These are phyloP conservation scores for Tuber aestivum DNA, from an alignment of 495 filamentous ascomycete species.

Conservation along the genomic window DNA sequence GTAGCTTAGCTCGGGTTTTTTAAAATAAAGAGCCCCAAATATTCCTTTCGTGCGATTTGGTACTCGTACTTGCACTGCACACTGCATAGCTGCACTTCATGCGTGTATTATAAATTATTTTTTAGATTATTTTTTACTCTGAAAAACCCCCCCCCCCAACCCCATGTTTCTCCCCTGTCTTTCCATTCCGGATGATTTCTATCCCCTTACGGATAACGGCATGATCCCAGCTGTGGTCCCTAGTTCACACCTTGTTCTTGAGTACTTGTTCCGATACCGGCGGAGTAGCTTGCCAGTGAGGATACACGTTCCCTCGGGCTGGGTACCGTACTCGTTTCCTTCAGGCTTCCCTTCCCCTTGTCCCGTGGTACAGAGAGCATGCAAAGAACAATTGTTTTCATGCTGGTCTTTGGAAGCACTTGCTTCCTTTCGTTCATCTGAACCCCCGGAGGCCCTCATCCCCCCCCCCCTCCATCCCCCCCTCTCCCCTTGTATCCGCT, in stretches of 20 bases:
- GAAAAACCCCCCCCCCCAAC: background rate
- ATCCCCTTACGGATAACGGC: background rate
- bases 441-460: background rate
- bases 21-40: background rate
- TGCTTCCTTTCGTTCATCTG: slow-evolving; percentile 3
- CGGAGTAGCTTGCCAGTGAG: background rate
- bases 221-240: slow-evolving; percentile 1
- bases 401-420: background rate
- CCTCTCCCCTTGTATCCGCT: background rate
- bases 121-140: too few relatives aligned
- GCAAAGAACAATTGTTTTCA: slow-evolving; percentile 5
- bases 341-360: background rate
- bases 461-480: too few relatives aligned
- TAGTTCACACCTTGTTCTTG: background rate
- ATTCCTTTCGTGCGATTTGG: background rate
- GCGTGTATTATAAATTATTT: background rate
- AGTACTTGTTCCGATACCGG: background rate
- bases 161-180: background rate
- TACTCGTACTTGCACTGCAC: slow-evolving; percentile 5
- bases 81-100: background rate
- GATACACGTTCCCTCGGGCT: slow-evolving; percentile 2
- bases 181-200: background rate
- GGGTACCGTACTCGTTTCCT: background rate
- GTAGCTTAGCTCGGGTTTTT: background rate
- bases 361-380: background rate